phyloP scores from a whole-genome alignment of 257 asterid species.

The Primulina tabacum region DNA sequence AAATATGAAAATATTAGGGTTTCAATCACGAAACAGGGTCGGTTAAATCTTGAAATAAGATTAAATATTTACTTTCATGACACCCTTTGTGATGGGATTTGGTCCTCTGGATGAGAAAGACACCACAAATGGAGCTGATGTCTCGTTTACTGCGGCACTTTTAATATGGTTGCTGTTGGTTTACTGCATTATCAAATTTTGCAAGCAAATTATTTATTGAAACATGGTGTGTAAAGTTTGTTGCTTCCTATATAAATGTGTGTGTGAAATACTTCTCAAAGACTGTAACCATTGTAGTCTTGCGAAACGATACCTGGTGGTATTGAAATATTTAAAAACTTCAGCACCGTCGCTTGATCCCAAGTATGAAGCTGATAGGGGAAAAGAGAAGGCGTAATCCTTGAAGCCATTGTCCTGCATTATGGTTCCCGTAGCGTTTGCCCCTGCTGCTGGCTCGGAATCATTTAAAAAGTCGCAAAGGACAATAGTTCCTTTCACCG shows the following conservation, averaged over 20 bases:
- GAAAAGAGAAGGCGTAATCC: slow-evolving; percentile 48
- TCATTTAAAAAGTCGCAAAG: slow-evolving; percentile 39
- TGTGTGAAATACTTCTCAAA: neutral
- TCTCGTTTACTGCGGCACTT: slow-evolving; percentile 29
- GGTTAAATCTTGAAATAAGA: neutral
- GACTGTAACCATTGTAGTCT: neutral
- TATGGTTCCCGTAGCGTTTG: slow-evolving; percentile 51
- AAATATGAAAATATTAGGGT: neutral
- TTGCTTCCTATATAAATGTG: neutral
- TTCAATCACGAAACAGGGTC: neutral
- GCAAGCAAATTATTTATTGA: neutral
- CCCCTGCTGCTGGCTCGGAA: slow-evolving; percentile 22
- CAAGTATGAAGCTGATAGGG: slow-evolving; percentile 46
- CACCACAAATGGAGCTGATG: slow-evolving; percentile 51
- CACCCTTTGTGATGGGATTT: slow-evolving; percentile 44
- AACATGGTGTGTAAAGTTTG: neutral
- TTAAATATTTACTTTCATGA: slow-evolving; percentile 45
- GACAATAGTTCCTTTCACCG: slow-evolving; percentile 44
- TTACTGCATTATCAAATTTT: slow-evolving; percentile 27
- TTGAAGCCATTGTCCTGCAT: slow-evolving; percentile 31
- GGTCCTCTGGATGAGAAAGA: slow-evolving; percentile 74
- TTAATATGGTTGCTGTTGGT: slow-evolving; percentile 44
- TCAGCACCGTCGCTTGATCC: slow-evolving; percentile 32
- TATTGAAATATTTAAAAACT: slow-evolving; percentile 37
- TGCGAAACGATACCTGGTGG: slow-evolving; percentile 30